Base-by-base conservation (phyloP, 345 rosid genomes). In the Acer negundo region DNA sequence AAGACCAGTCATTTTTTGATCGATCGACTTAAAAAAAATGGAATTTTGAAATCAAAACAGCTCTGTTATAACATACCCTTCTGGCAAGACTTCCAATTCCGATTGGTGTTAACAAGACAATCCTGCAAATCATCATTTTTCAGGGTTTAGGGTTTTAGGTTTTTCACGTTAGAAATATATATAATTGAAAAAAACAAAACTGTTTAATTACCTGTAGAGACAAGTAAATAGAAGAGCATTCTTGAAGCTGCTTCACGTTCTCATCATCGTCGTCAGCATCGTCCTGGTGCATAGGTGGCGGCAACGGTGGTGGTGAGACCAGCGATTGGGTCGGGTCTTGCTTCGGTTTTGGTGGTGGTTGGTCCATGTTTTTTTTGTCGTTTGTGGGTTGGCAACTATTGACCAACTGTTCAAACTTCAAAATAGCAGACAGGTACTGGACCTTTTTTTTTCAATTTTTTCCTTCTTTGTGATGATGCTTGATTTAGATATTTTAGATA, bases 11-110 rank as follows among this genome's bases (percentile, higher is more conserved):
- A 17, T 15, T 11, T 53, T 16, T 44, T 44, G 12, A 44, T 44
- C 13, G 24, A 31, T 31, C 35, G 35, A 53, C 13, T 9, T 28
- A 15, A 6, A 51, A 24, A 24, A 10, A 28, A 10, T 26, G 49
- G 3, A 75, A 49, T 17, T 64, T n/a, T 40, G 4, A 46, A 10
- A 11, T 22, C 6, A 4, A 35, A 35, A 35, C 40, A 56, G 62
- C 9, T 56, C 7, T 6, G n/a, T 15, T 49, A 26, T 62, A 73
- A 11, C 82, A 64, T 86, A 91, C 97, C 95, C 86, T 74, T 90
- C 69, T 95, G 98, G 77, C 95, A 95, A 78, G 92, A 75, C 79
- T 89, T 95, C 98, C 98, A 95, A 63, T 93, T 89, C 75, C 97
- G 89, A 49, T 91, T 82, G 82, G 71, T 81, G 10, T 89, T 84